Conservation (phyloP, 352 stramenopile species). For the Pythium folliculosum region DNA sequence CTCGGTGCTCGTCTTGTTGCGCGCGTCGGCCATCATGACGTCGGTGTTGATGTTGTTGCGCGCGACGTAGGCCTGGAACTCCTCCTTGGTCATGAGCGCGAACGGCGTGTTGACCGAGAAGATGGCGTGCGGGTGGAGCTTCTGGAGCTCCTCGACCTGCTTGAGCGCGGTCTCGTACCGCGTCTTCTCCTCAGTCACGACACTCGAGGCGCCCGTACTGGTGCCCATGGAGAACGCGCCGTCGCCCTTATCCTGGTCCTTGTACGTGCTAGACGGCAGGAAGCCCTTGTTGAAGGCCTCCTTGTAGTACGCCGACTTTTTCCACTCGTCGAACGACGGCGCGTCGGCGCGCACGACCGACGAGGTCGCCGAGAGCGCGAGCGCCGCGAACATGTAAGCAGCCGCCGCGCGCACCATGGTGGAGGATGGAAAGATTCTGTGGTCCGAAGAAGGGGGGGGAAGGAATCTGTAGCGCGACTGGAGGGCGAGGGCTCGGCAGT, state of each 20-base stretch:
- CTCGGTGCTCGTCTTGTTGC: conserved; percentile 12
- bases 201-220: conserved; percentile 6
- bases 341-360: conserved; percentile 4
- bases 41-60: conserved; percentile 39
- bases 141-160: conserved; percentile 42
- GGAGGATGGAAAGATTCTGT: not conserved
- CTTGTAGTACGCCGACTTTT: conserved; percentile 27
- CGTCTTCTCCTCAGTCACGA: conserved; percentile 42
- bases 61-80: conserved; percentile 62
- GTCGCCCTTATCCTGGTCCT: conserved; percentile 21
- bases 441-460: not conserved
- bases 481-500: not conserved
- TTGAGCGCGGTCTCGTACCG: conserved; percentile 48
- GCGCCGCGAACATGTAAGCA: conserved; percentile 12
- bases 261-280: conserved; percentile 23
- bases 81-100: conserved; percentile 52
- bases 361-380: conserved; percentile 10
- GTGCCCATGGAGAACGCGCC: conserved; percentile 38
- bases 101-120: conserved; percentile 69
- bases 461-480: not conserved
- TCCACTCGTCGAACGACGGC: conserved; percentile 23
- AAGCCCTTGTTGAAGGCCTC: conserved; percentile 33
- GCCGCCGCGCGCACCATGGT: conserved; percentile 19
- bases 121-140: conserved; percentile 47
- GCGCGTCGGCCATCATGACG: conserved; percentile 5